phyloP scores from a whole-genome alignment of 441 rosid species.

The Melastoma candidum region DNA sequence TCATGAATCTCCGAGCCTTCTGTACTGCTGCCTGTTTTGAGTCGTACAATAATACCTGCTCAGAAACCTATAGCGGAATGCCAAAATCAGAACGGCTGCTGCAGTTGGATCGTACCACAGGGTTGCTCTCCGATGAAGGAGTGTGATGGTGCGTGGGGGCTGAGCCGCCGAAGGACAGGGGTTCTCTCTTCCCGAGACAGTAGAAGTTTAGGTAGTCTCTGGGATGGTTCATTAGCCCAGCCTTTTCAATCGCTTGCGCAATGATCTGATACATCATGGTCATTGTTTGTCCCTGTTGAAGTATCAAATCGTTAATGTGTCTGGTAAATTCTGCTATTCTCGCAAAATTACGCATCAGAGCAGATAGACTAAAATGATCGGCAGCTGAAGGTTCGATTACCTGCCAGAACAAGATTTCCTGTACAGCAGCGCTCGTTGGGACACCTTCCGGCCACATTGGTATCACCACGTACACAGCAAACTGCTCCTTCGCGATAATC shows the following conservation, averaged over 20 bases:
- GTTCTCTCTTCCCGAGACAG: slow-evolving; percentile 79
- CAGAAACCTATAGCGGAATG: background rate
- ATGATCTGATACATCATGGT: slow-evolving; percentile 65
- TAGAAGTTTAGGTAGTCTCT: slow-evolving; percentile 67
- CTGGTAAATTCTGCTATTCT: too few species aligned
- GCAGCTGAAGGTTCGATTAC: slow-evolving; percentile 6
- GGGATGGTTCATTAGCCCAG: slow-evolving; percentile 47
- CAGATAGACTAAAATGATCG: background rate
- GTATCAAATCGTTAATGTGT: background rate
- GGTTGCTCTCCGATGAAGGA: slow-evolving; percentile 23
- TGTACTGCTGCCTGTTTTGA: slow-evolving; percentile 29
- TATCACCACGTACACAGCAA: slow-evolving; percentile 58
- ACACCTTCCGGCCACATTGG: slow-evolving; percentile 87
- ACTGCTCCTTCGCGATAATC: slow-evolving; percentile 50
- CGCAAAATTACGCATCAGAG: too few species aligned
- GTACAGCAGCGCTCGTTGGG: slow-evolving; percentile 47
- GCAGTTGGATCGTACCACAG: slow-evolving; percentile 25
- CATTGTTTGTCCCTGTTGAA: slow-evolving; percentile 63
- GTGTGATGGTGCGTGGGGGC: slow-evolving; percentile 14
- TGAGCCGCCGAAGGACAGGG: slow-evolving; percentile 11
- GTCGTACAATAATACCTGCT: background rate
- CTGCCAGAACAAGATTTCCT: slow-evolving; percentile 79
- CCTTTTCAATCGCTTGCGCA: slow-evolving; percentile 39
- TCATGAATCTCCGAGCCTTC: slow-evolving; percentile 47
- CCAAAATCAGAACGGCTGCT: background rate